Base-by-base conservation (phyloP, 495 filamentous ascomycete species). In the Peziza echinospora region DNA sequence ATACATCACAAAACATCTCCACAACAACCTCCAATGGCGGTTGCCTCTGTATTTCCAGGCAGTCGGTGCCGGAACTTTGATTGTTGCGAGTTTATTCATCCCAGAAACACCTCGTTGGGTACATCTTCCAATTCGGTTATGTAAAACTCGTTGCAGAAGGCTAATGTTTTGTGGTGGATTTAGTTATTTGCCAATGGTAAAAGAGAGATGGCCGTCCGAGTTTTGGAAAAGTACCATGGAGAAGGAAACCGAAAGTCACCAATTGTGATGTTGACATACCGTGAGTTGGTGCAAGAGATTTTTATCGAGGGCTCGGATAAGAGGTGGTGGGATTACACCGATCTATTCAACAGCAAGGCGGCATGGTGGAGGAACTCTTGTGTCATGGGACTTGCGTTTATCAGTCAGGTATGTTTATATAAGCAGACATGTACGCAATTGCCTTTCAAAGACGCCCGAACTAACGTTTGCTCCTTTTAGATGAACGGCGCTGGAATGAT, bases 241-340 rank as follows among this genome's bases (percentile, higher is more conserved):
- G 42, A 53, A 16, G 50, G 53, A 16, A 55, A 55, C 45, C 50
- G 50, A 19, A 50, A 55, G 1, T 49, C 44, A 19, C 47, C 47
- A 23, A 52, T 47, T 26, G 75, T 78, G 0, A 63, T 72, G 50
- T 66, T 80, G 11, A 67, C 78, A 51, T 66, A 72, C 57, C 64
- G 62, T 24, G 75, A 78, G 52, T 72, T 75, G 58, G 47, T 65
- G 21, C 68, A 72, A 49, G 66, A 72, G 24, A 70, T 75, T 46
- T 64, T 63, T 17, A 60, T 62, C 9, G 66, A 63, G 4, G 68
- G 68, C 3, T 65, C 71, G 5, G 75, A 77, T 49, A 78, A 81
- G 58, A 68, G 65, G 26, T 79, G 70, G 70, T 80, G 72, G 70
- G 76, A 81, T 51, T 80, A 71, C 57, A 59, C 72, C 3, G 71